Base-by-base conservation (phyloP, 768 basidiomycete genomes). In the Lyophyllum shimeji region DNA sequence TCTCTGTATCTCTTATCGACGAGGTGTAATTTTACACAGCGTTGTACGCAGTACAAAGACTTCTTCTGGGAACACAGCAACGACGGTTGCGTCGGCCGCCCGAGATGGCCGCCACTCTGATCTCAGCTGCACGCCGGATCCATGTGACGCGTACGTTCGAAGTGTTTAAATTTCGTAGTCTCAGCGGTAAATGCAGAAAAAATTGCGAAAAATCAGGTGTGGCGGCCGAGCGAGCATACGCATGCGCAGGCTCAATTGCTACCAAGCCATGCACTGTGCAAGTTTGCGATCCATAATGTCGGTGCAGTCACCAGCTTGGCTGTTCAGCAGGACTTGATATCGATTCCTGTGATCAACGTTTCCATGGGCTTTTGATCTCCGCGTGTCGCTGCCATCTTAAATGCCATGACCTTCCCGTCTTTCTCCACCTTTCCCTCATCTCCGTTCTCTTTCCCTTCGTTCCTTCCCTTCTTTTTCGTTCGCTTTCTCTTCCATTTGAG, bases 401-500 rank as follows among this genome's bases (percentile, higher is more conserved):
- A 70, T 64, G 52, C 53, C 39, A 44, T 29, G n/a, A 23, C 17
- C 27, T 50, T 27, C 57, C 54, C 42, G 40, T 40, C 44, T 46
- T 51, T 63, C 61, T 61, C 61, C 60, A 50, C 63, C 58, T 60
- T 53, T 56, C 58, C 55, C 51, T 53, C 53, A 24, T 62, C 62
- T 65, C 61, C 64, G 48, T 60, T 53, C 61, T 52, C 55, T 58
- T 56, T 51, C 62, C 64, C 57, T 53, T 49, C 15, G 11, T 62
- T 65, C 65, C 69, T 73, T 77, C 69, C 72, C 74, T 72, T 74
- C 76, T 68, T 72, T 75, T 73, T 68, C 65, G 58, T 66, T 65
- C 66, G 60, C 72, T 74, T 69, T 75, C 66, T 72, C 73, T 69
- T 73, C 76, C 71, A 67, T 66, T 66, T 69, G 73, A 68, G 81